These are phyloP conservation scores for Dactylonectria estremocensis DNA, from an alignment of 2,329 filamentous ascomycete genomes.

Conservation along the genomic window DNA sequence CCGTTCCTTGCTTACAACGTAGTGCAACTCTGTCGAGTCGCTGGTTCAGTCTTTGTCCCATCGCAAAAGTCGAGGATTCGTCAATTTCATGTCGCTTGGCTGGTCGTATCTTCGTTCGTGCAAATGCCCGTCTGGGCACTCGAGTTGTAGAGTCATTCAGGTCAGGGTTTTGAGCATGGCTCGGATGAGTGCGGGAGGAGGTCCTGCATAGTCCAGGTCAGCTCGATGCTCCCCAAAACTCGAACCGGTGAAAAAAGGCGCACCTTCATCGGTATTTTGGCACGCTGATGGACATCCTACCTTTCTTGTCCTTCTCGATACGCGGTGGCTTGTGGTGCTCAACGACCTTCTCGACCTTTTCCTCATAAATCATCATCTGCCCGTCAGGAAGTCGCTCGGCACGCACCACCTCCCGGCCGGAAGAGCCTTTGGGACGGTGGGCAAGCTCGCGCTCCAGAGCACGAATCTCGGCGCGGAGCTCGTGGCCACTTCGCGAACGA, in stretches of 20 bases:
- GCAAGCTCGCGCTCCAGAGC: slow-evolving; percentile 72
- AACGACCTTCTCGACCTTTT: slow-evolving; percentile 69
- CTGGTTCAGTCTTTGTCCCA: slow-evolving; percentile 12
- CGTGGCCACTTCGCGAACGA: slow-evolving; percentile 67
- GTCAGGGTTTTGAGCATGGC: slow-evolving; percentile 82
- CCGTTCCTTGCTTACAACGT: not conserved
- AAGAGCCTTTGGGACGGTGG: slow-evolving; percentile 54
- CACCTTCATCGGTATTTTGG: slow-evolving; percentile 77
- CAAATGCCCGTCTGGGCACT: slow-evolving; percentile 14
- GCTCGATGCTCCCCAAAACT: slow-evolving; percentile 43
- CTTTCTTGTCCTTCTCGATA: slow-evolving; percentile 93
- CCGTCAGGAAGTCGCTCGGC: slow-evolving; percentile 73
- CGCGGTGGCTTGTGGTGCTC: slow-evolving; percentile 72
- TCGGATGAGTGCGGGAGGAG: slow-evolving; percentile 74
- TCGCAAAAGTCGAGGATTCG: slow-evolving; percentile 17
- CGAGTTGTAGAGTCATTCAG: slow-evolving; percentile 53
- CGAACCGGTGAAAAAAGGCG: slow-evolving; percentile 51
- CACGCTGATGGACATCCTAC: slow-evolving; percentile 92
- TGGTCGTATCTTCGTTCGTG: slow-evolving; percentile 3
- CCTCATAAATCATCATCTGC: slow-evolving; percentile 75
- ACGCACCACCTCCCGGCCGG: slow-evolving; percentile 68
- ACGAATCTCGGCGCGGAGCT: slow-evolving; percentile 81
- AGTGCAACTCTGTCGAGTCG: not conserved
- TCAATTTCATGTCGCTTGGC: slow-evolving; percentile 30
- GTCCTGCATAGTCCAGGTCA: slow-evolving; percentile 65